phyloP scores from a whole-genome alignment of 192 early-diverging fungal genomes.

The Umbelopsis isabellina region DNA sequence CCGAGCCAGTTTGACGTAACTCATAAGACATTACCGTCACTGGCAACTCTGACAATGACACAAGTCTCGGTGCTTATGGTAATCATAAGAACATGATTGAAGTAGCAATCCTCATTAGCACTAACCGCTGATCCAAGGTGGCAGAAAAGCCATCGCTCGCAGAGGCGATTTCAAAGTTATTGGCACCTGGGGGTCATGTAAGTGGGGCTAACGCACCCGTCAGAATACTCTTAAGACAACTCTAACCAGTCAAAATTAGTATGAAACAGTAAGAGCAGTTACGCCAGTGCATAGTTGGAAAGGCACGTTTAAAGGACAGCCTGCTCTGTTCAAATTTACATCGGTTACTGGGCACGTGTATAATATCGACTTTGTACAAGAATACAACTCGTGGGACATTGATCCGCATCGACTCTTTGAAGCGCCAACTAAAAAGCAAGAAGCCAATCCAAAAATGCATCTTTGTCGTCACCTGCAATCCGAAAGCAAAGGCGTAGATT shows the following conservation, averaged over 20 bases:
- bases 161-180: conserved; percentile 41
- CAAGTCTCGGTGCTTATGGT: conserved; percentile 9
- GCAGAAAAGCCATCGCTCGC: conserved; percentile 52
- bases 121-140: conserved; percentile 28
- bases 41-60: neutral
- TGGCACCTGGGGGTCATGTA: conserved; percentile 42
- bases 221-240: too few species aligned
- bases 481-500: conserved; percentile 51
- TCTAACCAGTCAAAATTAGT: conserved; percentile 11
- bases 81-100: neutral
- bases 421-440: conserved; percentile 44
- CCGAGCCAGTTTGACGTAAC: neutral
- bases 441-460: conserved; percentile 54
- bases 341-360: conserved; percentile 49
- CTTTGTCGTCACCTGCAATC: conserved; percentile 44
- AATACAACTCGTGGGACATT: conserved; percentile 51
- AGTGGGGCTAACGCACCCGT: neutral
- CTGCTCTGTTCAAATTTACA: conserved; percentile 38
- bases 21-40: neutral
- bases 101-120: neutral
- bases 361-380: conserved; percentile 45
- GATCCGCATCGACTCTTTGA: conserved; percentile 48
- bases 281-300: conserved; percentile 44
- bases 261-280: conserved; percentile 20
- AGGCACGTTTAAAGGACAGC: conserved; percentile 26